Base-by-base conservation (phyloP, 495 filamentous ascomycete species). In the Staphylotrichum tortipilum region DNA sequence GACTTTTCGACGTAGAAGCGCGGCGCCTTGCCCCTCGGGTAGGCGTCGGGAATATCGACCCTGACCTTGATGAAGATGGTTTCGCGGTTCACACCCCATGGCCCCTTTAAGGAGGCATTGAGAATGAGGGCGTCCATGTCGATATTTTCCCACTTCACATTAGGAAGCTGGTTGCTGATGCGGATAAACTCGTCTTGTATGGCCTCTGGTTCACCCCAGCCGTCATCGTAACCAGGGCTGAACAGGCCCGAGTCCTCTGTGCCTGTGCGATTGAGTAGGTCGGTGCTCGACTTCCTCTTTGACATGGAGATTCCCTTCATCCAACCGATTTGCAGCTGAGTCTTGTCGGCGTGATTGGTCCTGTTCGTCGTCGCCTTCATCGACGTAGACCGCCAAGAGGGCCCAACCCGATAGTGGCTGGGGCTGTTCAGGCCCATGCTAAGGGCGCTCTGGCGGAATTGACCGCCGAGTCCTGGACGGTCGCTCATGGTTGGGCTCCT, bases 301-400 rank as follows among this genome's bases (percentile, higher is more conserved):
- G 71, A 78, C 58, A 96, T 89, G 52, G 88, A 92, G 34, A 96
- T 88, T 26, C 89, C 88, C 50, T 82, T 87, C 86, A 96, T 94
- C 90, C 90, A 96, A 12, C 81, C 77, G 49, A 96, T 91, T 29
- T 78, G 88, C 15, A 72, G 65, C 10, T 68, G 63, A 38, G 64
- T 68, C 18, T 68, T 66, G 56, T 89, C 88, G n/a, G 76, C 72
- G 39, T 83, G 75, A 43, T 78, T 81, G 42, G 71, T 68, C 12
- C 73, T 43, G 30, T 68, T 72, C 19, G 73, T 75, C 37, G 78
- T 81, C 2, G 77, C 80, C 57, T 81, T 81, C 78, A 83, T 85
- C 7, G 82, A 80, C 24, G 79, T 71, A 10, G 77, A 68, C 52
- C 65, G 63, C 73, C 71, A 76, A 12, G 62, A 57, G 7, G 62